Percentiles rank a stretch among this genome's conserved stretches.
Evolutionary conservation across 257 asterid species (phyloP).

Genomic region (Cynanchum wilfordii): DNA sequence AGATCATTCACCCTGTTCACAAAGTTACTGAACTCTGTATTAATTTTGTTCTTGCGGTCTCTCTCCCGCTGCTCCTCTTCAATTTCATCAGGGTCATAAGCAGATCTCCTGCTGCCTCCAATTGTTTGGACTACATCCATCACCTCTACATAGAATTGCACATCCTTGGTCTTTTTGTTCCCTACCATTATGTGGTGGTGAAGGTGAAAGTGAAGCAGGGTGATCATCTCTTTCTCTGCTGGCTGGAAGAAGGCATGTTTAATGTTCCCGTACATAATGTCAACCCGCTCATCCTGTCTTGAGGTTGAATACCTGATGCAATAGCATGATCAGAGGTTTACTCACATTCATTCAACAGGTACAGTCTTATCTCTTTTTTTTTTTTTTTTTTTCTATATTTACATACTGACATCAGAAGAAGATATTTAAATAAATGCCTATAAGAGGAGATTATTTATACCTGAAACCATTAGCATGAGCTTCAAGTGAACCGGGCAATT

Average conservation of each 20-base stretch:
- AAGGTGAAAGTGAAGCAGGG: constrained; percentile 66
- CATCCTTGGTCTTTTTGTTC: constrained; percentile 66
- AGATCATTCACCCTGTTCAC: constrained; percentile 64
- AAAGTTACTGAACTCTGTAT: constrained; percentile 56
- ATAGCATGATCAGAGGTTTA: constrained; percentile 8
- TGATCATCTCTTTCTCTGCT: constrained; percentile 79
- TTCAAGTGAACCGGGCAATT: constrained; percentile 56
- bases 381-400: no score
- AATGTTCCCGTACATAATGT: constrained; percentile 53
- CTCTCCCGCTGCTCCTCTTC: constrained; percentile 85
- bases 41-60: constrained; percentile 61
- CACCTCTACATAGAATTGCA: constrained; percentile 67
- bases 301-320: constrained; percentile 59
- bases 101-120: constrained; percentile 62
- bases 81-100: constrained; percentile 76
- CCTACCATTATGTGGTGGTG: constrained; percentile 82
- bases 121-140: constrained; percentile 70
- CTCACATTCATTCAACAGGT: background rate
- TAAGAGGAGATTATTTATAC: constrained; percentile 3
- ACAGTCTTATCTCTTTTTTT: background rate
- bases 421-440: background rate
- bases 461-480: constrained; percentile 69
- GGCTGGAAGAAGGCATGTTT: constrained; percentile 79
- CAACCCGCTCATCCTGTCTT: constrained; percentile 55
- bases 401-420: background rate